phyloP scores from a whole-genome alignment of 345 rosid species.

The Syzygium aromaticum region DNA sequence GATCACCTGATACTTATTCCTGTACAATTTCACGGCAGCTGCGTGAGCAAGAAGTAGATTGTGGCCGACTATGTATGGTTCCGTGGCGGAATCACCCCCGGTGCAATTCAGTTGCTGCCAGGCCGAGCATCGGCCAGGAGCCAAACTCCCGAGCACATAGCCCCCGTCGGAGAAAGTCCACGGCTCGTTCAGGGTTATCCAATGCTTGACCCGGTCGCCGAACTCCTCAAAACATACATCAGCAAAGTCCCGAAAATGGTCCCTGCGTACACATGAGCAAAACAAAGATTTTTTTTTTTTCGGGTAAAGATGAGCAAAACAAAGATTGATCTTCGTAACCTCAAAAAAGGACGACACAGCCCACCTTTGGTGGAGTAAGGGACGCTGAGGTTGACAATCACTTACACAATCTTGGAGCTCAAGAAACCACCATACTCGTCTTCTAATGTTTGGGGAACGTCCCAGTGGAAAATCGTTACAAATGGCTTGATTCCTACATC shows the following conservation, averaged over 20 bases:
- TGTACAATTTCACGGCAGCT: slow-evolving; percentile 14
- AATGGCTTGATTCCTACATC: slow-evolving; percentile 26
- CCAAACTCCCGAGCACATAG: neutral
- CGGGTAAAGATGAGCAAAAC: too few relatives aligned
- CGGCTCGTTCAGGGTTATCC: slow-evolving; percentile 35
- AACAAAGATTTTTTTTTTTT: too few relatives aligned
- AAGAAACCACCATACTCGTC: slow-evolving; percentile 38
- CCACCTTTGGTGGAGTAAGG: neutral
- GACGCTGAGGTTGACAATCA: neutral
- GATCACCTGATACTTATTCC: slow-evolving; percentile 18
- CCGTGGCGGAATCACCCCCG: slow-evolving; percentile 16
- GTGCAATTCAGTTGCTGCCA: slow-evolving; percentile 9
- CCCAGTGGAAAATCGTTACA: slow-evolving; percentile 39
- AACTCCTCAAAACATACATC: slow-evolving; percentile 19
- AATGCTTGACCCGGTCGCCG: slow-evolving; percentile 26
- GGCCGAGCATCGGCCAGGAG: slow-evolving; percentile 18
- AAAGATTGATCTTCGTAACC: neutral
- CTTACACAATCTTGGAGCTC: slow-evolving; percentile 28
- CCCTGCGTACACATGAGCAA: neutral
- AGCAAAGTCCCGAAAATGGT: slow-evolving; percentile 11
- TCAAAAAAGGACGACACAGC: neutral
- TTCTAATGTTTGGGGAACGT: slow-evolving; percentile 38
- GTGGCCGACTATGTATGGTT: slow-evolving; percentile 21
- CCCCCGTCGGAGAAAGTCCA: neutral
- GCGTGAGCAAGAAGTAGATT: slow-evolving; percentile 26